Evolutionary conservation across 257 asterid species (phyloP).

Genomic region (Cinchona pubescens): DNA sequence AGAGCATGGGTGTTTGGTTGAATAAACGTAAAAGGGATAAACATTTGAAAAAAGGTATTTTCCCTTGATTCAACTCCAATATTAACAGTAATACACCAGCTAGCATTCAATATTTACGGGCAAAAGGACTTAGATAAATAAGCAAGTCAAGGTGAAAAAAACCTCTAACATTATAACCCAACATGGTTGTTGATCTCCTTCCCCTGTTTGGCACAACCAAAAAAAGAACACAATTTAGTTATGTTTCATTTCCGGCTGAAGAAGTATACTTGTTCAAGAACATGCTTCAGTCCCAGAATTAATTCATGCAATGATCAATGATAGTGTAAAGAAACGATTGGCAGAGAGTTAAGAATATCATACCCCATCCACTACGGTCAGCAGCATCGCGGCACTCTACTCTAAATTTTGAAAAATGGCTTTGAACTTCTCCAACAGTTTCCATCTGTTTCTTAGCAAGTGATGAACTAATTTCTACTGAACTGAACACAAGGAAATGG

Average conservation of each 20-base stretch:
- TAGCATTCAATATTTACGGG: neutral
- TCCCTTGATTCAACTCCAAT: neutral
- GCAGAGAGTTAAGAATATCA: slow-evolving; percentile 26
- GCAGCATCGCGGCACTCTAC: slow-evolving; percentile 97
- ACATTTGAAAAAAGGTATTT: neutral
- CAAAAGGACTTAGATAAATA: neutral
- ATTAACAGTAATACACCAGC: neutral
- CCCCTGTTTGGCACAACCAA: slow-evolving; percentile 66
- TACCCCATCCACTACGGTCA: slow-evolving; percentile 90
- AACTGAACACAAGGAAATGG: slow-evolving; percentile 48
- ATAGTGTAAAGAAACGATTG: slow-evolving; percentile 20
- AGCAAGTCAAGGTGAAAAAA: slow-evolving; percentile 11
- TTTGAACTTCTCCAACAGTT: slow-evolving; percentile 76
- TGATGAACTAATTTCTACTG: slow-evolving; percentile 92
- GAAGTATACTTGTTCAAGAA: neutral
- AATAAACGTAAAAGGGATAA: neutral
- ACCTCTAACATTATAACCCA: slow-evolving; percentile 99
- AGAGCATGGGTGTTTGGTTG: neutral
- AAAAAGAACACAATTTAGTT: neutral
- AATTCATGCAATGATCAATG: neutral
- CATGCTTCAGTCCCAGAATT: neutral
- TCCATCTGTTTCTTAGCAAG: slow-evolving; percentile 85
- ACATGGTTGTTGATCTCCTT: slow-evolving; percentile 69
- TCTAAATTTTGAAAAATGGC: slow-evolving; percentile 65
- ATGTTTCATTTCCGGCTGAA: neutral